These are phyloP conservation scores for Taxawa tesnikishii DNA, from an alignment of 2,329 filamentous ascomycete species.

Conservation along the genomic window DNA sequence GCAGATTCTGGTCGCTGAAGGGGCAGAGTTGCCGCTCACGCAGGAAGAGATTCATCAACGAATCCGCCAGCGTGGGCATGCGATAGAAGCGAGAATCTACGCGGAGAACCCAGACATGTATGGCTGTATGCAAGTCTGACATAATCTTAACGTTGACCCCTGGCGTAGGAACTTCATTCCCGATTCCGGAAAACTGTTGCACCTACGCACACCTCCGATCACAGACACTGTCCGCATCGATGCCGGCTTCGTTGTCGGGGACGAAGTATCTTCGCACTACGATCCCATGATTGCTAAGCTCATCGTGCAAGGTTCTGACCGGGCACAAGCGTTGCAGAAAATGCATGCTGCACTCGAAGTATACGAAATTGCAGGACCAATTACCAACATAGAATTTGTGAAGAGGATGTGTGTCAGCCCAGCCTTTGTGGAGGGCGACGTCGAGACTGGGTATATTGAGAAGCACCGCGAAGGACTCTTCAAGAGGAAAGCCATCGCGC, in stretches of 20 bases:
- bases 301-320: constrained; percentile 71
- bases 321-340: constrained; percentile 72
- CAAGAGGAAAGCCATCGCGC: constrained; percentile 42
- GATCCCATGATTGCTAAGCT: constrained; percentile 99
- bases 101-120: constrained; percentile 76
- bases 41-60: constrained; percentile 54
- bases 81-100: constrained; percentile 93
- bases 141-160: constrained; percentile 2
- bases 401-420: constrained; percentile 73
- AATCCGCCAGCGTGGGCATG: constrained; percentile 67
- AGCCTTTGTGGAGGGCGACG: constrained; percentile 73
- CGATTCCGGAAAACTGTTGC: constrained; percentile 77
- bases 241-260: constrained; percentile 81
- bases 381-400: constrained; percentile 94
- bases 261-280: constrained; percentile 87
- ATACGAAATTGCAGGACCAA: constrained; percentile 85
- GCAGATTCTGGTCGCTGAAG: constrained; percentile 81
- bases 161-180: constrained; percentile 64
- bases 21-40: constrained; percentile 51
- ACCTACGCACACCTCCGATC: constrained; percentile 61
- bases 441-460: constrained; percentile 93
- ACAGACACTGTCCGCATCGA: constrained; percentile 76
- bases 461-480: constrained; percentile 79
- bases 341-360: constrained; percentile 67
- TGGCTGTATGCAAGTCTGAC: neutral